Evolutionary conservation across 2,329 filamentous ascomycete species (phyloP), one percentile per base, ranked within the genome.

Genomic region (Claviceps humidiphila): DNA sequence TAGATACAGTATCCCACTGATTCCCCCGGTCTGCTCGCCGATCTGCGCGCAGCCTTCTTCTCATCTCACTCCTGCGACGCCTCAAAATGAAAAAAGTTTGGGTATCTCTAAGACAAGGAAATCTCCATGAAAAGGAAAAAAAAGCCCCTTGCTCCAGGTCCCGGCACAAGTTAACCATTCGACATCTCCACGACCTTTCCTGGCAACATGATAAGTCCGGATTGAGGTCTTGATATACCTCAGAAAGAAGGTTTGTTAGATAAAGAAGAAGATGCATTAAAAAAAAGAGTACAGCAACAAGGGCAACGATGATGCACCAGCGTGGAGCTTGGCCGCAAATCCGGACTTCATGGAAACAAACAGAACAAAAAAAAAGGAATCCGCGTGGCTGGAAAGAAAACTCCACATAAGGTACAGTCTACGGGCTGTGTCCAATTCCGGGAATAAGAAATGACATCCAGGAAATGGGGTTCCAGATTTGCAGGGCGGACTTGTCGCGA

Each of bases 61-160:
- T 52, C 30, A 9, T 34, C 26, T 49, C 34, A 14, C 42, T 54
- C 42, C 53, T 26, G 40, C 50, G 42, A 52, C 50, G 51, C 51
- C 50, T 43, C 38, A 50, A 50, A 37, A 56, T 46, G 30, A 41
- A 41, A 54, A 57, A 20, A 60, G 57, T 58, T 57, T 63, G 66
- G 66, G 66, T 68, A 68, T 68, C 66, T 66, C 61, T 59, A 16
- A 65, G 60, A 65, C 61, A 61, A 61, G 22, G 45, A 34, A 34
- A 11, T 34, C 30, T 34, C 30, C 30, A 34, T 34, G 9, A 11
- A 34, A 34, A 34, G 9, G 30, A 34, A 34, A 34, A 65, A 60
- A 65, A 61, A 57, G 58, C 58, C 59, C 62, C 63, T 58, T 58
- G 59, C 59, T 55, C 51, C 48, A 26, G 17, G 51, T 55, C 51